These are phyloP conservation scores for Orbilia ellipsospora DNA, from an alignment of 2,329 filamentous ascomycete species.

Conservation along the genomic window DNA sequence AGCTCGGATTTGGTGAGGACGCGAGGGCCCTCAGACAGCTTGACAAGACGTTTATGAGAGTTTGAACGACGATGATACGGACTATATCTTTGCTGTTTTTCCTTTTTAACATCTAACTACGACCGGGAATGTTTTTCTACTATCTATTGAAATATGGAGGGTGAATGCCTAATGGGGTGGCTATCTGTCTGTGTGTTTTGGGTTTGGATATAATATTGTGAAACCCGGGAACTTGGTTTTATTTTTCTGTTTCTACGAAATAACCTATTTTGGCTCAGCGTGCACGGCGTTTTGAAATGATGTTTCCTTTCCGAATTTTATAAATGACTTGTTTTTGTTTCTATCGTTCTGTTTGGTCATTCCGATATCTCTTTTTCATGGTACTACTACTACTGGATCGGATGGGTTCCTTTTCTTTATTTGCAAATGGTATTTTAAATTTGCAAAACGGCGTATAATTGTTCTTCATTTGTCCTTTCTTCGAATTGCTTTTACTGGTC, in stretches of 20 bases:
- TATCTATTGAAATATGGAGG: background rate
- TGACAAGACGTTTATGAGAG: constrained; percentile 66
- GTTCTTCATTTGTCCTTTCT: background rate
- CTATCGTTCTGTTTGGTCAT: background rate
- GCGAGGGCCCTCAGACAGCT: constrained; percentile 74
- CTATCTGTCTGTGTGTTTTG: constrained; percentile 26
- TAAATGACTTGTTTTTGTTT: constrained; percentile 16
- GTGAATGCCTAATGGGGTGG: constrained; percentile 22
- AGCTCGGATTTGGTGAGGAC: constrained; percentile 72
- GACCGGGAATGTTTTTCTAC: background rate
- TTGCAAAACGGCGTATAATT: constrained; percentile 22
- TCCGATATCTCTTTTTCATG: background rate
- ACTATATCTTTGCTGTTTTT: constrained; percentile 11
- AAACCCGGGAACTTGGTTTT: constrained; percentile 14
- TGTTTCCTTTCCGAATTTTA: background rate
- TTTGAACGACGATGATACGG: constrained; percentile 19
- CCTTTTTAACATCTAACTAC: background rate
- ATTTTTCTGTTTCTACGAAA: background rate
- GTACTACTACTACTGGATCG: background rate
- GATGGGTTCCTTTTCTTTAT: constrained; percentile 4
- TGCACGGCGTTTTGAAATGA: constrained; percentile 37
- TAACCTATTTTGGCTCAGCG: constrained; percentile 30
- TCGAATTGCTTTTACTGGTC: background rate
- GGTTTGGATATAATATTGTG: constrained; percentile 17
- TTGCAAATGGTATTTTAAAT: background rate